Evolutionary conservation across 140 eudicot species (phyloP).

Genomic region (Ambrosia hybrid): DNA sequence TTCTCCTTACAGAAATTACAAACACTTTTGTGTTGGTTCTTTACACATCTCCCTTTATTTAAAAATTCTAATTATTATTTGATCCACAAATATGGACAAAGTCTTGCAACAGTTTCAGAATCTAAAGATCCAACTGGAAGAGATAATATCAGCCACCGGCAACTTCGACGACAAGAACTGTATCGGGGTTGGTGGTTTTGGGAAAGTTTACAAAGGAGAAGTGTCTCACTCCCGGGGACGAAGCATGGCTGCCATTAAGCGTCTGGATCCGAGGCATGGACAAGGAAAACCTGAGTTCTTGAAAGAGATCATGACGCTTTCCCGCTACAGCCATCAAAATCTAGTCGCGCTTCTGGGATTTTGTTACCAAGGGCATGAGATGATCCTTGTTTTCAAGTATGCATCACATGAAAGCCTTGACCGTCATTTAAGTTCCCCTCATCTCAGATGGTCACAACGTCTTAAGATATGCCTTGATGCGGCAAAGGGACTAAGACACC

Average conservation of each 20-base stretch:
- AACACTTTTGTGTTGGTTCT: neutral
- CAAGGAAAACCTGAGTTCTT: too few species aligned
- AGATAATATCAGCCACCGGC: conserved; percentile 10
- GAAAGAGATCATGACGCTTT: neutral
- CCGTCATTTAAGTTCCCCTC: neutral
- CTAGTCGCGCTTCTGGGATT: neutral
- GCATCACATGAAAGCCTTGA: conserved; percentile 7
- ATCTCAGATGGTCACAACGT: neutral
- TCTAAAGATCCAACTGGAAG: conserved; percentile 12
- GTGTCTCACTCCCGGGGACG: neutral
- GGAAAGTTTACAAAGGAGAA: conserved; percentile 4
- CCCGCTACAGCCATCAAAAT: neutral
- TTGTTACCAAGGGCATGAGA: neutral
- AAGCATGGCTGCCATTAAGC: conserved; percentile 2
- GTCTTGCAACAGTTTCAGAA: neutral
- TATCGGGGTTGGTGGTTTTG: conserved; percentile 10
- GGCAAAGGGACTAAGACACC: conserved; percentile 18
- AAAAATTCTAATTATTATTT: neutral
- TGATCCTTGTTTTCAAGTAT: neutral
- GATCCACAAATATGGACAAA: conserved; percentile 6
- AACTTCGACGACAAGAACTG: neutral
- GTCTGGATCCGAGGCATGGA: neutral
- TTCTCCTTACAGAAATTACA: neutral
- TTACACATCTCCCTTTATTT: neutral
- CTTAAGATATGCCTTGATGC: conserved; percentile 4